Evolutionary conservation across 208 protist genomes (phyloP).

Genomic region (Wallacemonas sp.): DNA sequence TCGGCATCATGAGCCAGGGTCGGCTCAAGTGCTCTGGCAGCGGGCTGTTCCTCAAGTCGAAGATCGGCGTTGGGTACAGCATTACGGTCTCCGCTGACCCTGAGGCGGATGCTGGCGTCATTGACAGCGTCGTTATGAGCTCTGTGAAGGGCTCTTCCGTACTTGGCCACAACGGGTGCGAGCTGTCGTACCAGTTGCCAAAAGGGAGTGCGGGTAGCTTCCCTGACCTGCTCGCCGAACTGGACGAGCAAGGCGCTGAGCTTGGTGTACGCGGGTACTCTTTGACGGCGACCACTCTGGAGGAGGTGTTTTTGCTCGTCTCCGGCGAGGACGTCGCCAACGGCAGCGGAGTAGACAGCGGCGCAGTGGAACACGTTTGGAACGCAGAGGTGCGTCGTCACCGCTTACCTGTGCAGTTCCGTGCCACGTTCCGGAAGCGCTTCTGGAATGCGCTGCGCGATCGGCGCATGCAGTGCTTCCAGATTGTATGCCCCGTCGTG

Average conservation of each 20-base stretch:
- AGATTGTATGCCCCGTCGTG: conserved; percentile 38
- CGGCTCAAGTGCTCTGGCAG: conserved; percentile 46
- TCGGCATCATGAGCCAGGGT: conserved; percentile 86
- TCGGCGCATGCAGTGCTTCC: conserved; percentile 26
- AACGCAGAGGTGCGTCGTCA: conserved; percentile 5
- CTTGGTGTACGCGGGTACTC: conserved; percentile 29
- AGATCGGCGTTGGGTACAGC: conserved; percentile 50
- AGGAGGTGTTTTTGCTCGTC: conserved; percentile 51
- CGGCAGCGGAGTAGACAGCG: not conserved
- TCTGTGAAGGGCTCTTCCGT: conserved; percentile 16
- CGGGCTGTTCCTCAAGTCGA: conserved; percentile 49
- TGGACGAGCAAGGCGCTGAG: conserved; percentile 18
- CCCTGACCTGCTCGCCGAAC: conserved; percentile 19
- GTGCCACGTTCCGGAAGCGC: conserved; percentile 34
- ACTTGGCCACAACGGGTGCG: conserved; percentile 22
- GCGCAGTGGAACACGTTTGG: conserved; percentile 3
- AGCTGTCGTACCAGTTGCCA: conserved; percentile 42
- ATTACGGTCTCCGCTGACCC: conserved; percentile 28
- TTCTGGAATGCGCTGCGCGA: conserved; percentile 33
- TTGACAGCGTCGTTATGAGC: conserved; percentile 19
- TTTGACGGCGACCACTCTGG: conserved; percentile 43
- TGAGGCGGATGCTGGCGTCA: not conserved
- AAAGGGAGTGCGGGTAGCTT: conserved; percentile 20
- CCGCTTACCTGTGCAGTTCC: conserved; percentile 12
- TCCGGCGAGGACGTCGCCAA: conserved; percentile 10